Percentiles rank a stretch among this genome's conserved stretches.
phyloP scores from a whole-genome alignment of 2,329 filamentous ascomycete genomes.

The Xylariaceae sp. region DNA sequence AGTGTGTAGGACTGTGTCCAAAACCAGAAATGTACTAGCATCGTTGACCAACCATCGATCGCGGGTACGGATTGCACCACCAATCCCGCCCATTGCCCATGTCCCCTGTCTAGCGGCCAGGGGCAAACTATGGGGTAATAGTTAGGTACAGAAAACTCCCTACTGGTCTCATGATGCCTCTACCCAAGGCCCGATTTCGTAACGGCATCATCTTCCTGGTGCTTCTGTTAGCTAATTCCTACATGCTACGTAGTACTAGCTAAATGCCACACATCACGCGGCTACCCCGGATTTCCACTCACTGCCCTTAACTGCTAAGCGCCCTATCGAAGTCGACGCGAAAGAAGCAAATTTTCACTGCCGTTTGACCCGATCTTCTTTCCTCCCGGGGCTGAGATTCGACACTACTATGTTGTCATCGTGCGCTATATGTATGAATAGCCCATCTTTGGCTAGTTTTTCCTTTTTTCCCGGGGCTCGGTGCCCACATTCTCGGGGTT shows the following conservation, averaged over 20 bases:
- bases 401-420: slow-evolving; percentile 22
- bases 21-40: slow-evolving; percentile 12
- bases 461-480: no score
- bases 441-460: not conserved
- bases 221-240: slow-evolving; percentile 34
- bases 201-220: slow-evolving; percentile 25
- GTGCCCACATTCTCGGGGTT: slow-evolving; percentile 15
- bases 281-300: slow-evolving; percentile 37
- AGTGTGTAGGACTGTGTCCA: not conserved
- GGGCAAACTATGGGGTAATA: slow-evolving; percentile 39
- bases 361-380: slow-evolving; percentile 14
- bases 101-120: slow-evolving; percentile 22
- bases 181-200: slow-evolving; percentile 32
- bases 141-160: slow-evolving; percentile 35
- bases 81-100: slow-evolving; percentile 14
- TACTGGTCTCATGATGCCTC: slow-evolving; percentile 29
- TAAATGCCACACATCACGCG: slow-evolving; percentile 34
- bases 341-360: slow-evolving; percentile 26
- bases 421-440: not conserved
- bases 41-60: not conserved
- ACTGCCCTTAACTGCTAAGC: slow-evolving; percentile 36
- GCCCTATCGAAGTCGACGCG: slow-evolving; percentile 16
- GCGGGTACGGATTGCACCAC: slow-evolving; percentile 17
- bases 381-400: slow-evolving; percentile 7
- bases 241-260: slow-evolving; percentile 4